Base-by-base conservation (phyloP, 73 alveolate genomes). In the Paramecium caudatum region DNA sequence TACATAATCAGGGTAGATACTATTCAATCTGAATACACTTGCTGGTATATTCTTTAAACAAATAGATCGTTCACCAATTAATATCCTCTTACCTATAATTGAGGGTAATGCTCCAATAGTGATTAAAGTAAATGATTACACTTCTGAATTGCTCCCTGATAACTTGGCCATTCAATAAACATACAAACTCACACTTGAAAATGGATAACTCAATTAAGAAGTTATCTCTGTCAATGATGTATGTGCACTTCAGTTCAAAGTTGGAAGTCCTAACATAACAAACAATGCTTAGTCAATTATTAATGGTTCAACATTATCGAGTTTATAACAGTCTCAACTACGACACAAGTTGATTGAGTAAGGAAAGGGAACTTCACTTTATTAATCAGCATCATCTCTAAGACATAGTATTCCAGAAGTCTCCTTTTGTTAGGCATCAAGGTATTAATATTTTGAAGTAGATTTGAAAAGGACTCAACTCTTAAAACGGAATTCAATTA, bases 331-430 rank as follows among this genome's bases (percentile, higher is more conserved):
- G 13, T 41, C 88, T 6, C 10, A 41, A 41, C 43, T 74, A 25
- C 36, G 65, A 43, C 88, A 74, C 21, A 74, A 74, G 23, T 74
- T 74, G n/a, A 21, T 74, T 16, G 88, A 74, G 43, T 27, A 74
- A 27, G 88, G 68, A 3, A 74, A 74, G 32, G 70, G 88, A 74
- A 16, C 88, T 0, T 41, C 88, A 16, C n/a, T 27, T 30, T 74
- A 41, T 43, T 17, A 74, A 17, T 74, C 88, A 15, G 7, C 55
- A 8, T 74, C 88, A 7, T 74, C 88, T 39, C 47, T 74, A 21
- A 74, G 88, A 39, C 88, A 74, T 43, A 74, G 88, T 10, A 74
- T 37, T 5, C 88, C 88, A 41, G 88, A 74, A 74, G 65, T 74
- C 0, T 74, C 88, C 43, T 74, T 74, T 21, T 41, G 15, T 0